Conservation (phyloP, 2,329 filamentous ascomycete genomes). For the Rutstroemia sp. region DNA sequence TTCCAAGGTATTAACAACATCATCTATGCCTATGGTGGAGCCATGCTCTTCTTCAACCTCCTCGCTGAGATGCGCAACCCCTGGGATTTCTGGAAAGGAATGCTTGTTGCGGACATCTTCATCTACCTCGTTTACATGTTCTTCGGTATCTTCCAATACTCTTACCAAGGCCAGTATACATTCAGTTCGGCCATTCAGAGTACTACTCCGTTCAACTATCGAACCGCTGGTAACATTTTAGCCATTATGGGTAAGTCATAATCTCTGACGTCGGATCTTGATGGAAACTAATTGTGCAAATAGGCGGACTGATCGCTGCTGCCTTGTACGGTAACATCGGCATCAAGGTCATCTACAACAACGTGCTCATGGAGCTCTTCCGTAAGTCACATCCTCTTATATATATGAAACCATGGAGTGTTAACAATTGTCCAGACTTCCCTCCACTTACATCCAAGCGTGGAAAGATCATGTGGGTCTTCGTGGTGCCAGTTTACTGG, state of each 20-base stretch:
- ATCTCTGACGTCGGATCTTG: too few species aligned
- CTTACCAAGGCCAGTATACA: constrained; percentile 40
- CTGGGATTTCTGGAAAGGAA: constrained; percentile 20
- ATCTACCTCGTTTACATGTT: constrained; percentile 31
- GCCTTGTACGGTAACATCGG: constrained; percentile 35
- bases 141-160: constrained; percentile 28
- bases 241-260: too few species aligned
- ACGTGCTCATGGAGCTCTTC: constrained; percentile 36
- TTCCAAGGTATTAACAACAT: constrained; percentile 22
- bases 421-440: too few species aligned
- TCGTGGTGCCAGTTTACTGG: too few species aligned
- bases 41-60: too few species aligned
- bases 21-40: constrained; percentile 36
- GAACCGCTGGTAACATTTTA: too few species aligned
- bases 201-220: constrained; percentile 31
- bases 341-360: constrained; percentile 37
- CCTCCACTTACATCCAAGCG: too few species aligned
- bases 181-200: constrained; percentile 38
- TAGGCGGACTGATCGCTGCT: constrained; percentile 31
- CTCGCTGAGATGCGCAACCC: too few species aligned
- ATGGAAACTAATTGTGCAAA: constrained; percentile 11
- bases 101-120: constrained; percentile 30
- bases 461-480: too few species aligned
- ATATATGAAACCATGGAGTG: too few species aligned
- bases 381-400: constrained; percentile 35